A percentile compares a stretch with the other conserved stretches of the same genome.
Evolutionary conservation across 192 early-diverging fungal species (phyloP).

Genomic region (Coemansia sp.): DNA sequence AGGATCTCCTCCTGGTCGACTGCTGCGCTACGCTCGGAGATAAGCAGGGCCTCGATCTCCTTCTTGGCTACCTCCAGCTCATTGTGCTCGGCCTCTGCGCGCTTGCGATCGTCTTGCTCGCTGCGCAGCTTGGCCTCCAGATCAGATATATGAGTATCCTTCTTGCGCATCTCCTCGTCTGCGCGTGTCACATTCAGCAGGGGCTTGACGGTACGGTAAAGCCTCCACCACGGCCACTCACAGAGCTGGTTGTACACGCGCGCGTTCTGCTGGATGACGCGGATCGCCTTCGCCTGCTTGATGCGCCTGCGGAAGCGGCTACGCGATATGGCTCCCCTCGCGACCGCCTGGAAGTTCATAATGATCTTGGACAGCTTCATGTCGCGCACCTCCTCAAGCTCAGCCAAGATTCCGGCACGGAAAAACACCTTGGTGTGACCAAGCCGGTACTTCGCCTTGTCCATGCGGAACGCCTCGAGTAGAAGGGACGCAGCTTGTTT

Average conservation of each 20-base stretch:
- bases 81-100: constrained; percentile 58
- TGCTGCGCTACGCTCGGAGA: constrained; percentile 71
- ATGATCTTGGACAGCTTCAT: constrained; percentile 80
- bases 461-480: constrained; percentile 73
- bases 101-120: constrained; percentile 61
- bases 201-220: constrained; percentile 91
- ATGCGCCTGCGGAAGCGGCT: constrained; percentile 63
- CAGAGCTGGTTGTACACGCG: constrained; percentile 83
- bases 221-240: constrained; percentile 96
- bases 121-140: constrained; percentile 65
- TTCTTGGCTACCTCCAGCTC: constrained; percentile 71
- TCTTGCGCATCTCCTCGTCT: constrained; percentile 77
- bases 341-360: constrained; percentile 80
- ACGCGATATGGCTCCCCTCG: constrained; percentile 81
- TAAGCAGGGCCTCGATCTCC: constrained; percentile 65
- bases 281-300: constrained; percentile 84
- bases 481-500: constrained; percentile 79
- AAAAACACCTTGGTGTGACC: constrained; percentile 97
- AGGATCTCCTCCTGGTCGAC: constrained; percentile 84
- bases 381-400: constrained; percentile 91
- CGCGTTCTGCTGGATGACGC: constrained; percentile 92
- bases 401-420: constrained; percentile 88
- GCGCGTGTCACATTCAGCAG: constrained; percentile 76
- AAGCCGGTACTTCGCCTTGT: constrained; percentile 79
- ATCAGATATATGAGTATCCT: constrained; percentile 69